Percentiles rank a stretch among this genome's conserved stretches.
Conservation (phyloP, 345 rosid genomes). For the Pistacia integerrima region DNA sequence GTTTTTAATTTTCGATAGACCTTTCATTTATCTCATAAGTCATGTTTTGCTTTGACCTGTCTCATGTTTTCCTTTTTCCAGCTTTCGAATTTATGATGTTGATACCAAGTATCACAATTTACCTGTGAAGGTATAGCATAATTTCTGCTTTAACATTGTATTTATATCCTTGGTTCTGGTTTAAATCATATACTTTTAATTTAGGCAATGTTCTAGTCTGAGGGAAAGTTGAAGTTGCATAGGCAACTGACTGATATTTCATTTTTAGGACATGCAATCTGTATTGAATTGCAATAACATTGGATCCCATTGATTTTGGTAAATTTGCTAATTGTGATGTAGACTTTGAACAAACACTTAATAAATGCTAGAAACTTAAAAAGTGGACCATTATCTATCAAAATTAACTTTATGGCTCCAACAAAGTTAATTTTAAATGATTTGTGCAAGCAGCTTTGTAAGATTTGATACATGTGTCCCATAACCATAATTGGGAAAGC, state of each 20-base stretch:
- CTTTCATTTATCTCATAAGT: neutral
- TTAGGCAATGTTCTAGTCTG: neutral
- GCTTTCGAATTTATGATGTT: slow-evolving; percentile 71
- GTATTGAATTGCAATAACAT: neutral
- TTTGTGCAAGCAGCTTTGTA: neutral
- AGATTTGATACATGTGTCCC: neutral
- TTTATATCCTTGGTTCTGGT: slow-evolving; percentile 4
- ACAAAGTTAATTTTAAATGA: neutral
- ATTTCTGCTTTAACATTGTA: slow-evolving; percentile 12
- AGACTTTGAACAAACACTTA: neutral
- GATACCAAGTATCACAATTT: slow-evolving; percentile 68
- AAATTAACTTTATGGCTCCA: neutral
- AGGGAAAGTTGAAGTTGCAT: neutral
- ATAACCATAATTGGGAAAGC: neutral
- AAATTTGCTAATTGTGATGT: neutral
- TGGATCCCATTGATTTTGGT: neutral
- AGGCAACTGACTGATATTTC: neutral
- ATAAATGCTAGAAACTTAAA: neutral
- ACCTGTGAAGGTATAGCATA: slow-evolving; percentile 63
- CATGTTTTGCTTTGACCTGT: slow-evolving; percentile 2
- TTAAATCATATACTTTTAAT: neutral
- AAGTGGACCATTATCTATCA: neutral
- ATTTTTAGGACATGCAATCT: neutral
- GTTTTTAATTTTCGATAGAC: neutral
- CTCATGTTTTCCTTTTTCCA: slow-evolving; percentile 33